phyloP scores from a whole-genome alignment of 768 basidiomycete species.

The Leucocoprinus birnbaumii region DNA sequence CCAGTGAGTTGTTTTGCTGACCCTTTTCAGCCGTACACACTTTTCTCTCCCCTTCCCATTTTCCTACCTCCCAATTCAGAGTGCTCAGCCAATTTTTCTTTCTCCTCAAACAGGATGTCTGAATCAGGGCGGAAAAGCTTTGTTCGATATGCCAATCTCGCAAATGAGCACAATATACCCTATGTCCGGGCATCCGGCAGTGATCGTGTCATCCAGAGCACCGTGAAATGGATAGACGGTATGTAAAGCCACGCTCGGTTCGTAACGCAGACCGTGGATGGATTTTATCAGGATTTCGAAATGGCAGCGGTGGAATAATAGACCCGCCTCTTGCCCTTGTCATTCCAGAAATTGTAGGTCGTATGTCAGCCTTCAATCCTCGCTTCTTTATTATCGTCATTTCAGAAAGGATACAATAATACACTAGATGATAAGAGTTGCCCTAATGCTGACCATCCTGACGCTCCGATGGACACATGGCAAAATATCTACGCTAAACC shows the following conservation, averaged over 20 bases:
- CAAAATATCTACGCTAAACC: constrained; percentile 48
- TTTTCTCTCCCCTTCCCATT: neutral
- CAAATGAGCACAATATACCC: constrained; percentile 42
- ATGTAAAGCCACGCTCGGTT: neutral
- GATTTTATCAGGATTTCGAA: constrained; percentile 49
- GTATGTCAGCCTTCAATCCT: no score
- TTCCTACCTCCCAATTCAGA: neutral
- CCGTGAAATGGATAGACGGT: constrained; percentile 72
- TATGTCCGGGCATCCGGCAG: constrained; percentile 47
- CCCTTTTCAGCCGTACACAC: neutral
- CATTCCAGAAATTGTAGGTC: constrained; percentile 50
- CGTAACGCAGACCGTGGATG: neutral
- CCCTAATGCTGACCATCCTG: constrained; percentile 46
- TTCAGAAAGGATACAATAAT: constrained; percentile 38
- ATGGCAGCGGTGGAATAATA: constrained; percentile 43
- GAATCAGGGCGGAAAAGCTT: constrained; percentile 52
- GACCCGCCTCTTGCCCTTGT: constrained; percentile 53
- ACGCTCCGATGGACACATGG: constrained; percentile 50
- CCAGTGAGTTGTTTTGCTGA: constrained; percentile 43
- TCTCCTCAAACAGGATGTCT: constrained; percentile 23
- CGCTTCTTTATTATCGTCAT: neutral
- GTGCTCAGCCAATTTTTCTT: neutral
- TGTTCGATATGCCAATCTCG: constrained; percentile 49
- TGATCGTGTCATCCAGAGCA: constrained; percentile 61
- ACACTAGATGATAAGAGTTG: constrained; percentile 71